phyloP scores from a whole-genome alignment of 1,139 yeast species.

The Pneumocystis oryctolagi region DNA sequence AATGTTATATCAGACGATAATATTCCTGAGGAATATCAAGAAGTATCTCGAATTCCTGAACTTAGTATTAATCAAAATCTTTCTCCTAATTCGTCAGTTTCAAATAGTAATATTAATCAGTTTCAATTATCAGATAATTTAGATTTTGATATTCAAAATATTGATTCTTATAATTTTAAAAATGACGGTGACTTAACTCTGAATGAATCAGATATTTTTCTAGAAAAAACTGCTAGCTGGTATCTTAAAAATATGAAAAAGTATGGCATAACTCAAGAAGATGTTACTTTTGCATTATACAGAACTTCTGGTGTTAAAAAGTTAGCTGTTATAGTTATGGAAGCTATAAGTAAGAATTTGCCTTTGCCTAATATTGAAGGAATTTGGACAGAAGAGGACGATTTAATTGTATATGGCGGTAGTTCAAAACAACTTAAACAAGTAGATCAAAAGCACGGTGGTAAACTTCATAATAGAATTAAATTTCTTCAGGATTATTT shows the following conservation, averaged over 20 bases:
- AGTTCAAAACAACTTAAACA: neutral
- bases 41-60: neutral
- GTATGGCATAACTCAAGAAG: conserved; percentile 4
- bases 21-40: neutral
- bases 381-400: conserved; percentile 10
- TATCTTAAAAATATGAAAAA: neutral
- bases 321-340: conserved; percentile 7
- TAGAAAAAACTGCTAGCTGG: neutral
- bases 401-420: neutral
- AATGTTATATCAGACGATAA: neutral
- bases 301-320: conserved; percentile 7
- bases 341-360: conserved; percentile 4
- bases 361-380: conserved; percentile 7
- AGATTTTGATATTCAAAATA: neutral
- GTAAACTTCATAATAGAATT: neutral
- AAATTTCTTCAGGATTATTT: neutral
- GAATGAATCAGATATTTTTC: neutral
- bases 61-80: neutral
- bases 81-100: neutral
- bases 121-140: neutral
- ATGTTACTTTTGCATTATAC: conserved; percentile 6
- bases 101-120: neutral
- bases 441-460: neutral
- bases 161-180: neutral
- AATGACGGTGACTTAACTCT: neutral